Conservation (phyloP, 2,329 filamentous ascomycete genomes). For the Cladophialophora carrionii region DNA sequence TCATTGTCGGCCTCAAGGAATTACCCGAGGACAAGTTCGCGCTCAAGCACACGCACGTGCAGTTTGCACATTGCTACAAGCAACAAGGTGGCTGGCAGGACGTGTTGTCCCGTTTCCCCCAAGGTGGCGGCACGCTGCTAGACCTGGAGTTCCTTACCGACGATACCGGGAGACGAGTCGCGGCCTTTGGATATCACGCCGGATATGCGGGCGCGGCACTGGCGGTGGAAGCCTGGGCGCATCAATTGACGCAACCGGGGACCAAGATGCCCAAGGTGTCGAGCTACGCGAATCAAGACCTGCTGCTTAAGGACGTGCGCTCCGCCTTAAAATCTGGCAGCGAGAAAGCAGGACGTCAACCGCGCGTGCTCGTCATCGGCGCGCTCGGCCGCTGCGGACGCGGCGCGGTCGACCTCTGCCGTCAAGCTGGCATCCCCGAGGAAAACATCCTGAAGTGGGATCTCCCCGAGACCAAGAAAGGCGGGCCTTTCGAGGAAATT, state of each 20-base stretch:
- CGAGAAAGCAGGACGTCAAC: constrained; percentile 68
- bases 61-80: constrained; percentile 78
- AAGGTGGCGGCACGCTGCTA: constrained; percentile 74
- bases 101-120: constrained; percentile 76
- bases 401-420: constrained; percentile 79
- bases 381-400: constrained; percentile 74
- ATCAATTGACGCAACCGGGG: constrained; percentile 70
- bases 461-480: constrained; percentile 74
- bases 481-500: constrained; percentile 80
- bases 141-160: constrained; percentile 88
- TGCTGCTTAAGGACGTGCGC: constrained; percentile 74
- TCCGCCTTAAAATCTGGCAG: constrained; percentile 68
- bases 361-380: constrained; percentile 81
- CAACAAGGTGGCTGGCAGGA: constrained; percentile 76
- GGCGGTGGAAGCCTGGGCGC: constrained; percentile 70
- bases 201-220: constrained; percentile 73
- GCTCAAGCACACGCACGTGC: constrained; percentile 71
- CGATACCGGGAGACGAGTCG: constrained; percentile 63
- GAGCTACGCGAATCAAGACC: constrained; percentile 72
- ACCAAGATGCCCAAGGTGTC: constrained; percentile 66
- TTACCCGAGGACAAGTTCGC: constrained; percentile 70
- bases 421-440: constrained; percentile 71
- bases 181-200: constrained; percentile 64
- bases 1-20: constrained; percentile 78
- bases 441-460: constrained; percentile 75